These are phyloP conservation scores for Annulohypoxylon truncatum DNA, from an alignment of 2,329 filamentous ascomycete genomes.

Conservation along the genomic window DNA sequence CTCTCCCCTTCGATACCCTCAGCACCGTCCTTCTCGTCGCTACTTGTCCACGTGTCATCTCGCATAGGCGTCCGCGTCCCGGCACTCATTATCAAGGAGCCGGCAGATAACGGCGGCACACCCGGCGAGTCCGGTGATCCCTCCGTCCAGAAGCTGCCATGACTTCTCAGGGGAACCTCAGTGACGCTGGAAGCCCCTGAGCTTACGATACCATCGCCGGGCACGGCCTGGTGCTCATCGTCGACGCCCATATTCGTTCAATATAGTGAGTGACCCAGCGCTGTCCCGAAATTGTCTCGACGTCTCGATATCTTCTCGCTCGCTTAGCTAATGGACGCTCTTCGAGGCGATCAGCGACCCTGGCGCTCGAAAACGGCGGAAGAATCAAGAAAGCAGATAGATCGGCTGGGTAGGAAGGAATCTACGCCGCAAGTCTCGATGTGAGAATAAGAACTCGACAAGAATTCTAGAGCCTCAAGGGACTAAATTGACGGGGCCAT, in stretches of 20 bases:
- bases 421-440: neutral
- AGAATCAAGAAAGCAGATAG: neutral
- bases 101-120: conserved; percentile 2
- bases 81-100: conserved; percentile 14
- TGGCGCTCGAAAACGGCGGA: neutral
- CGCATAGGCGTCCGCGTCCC: conserved; percentile 14
- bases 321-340: neutral
- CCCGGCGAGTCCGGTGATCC: neutral
- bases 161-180: conserved; percentile 11
- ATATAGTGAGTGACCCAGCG: neutral
- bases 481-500: neutral
- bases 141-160: conserved; percentile 4
- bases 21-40: conserved; percentile 20
- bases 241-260: conserved; percentile 10
- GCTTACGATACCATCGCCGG: neutral
- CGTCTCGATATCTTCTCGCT: neutral
- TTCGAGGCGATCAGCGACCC: neutral
- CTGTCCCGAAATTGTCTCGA: no score
- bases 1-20: neutral
- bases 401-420: neutral
- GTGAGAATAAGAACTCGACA: neutral
- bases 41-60: conserved; percentile 26
- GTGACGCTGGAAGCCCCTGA: conserved; percentile 29
- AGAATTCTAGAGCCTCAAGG: neutral
- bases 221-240: neutral